Evolutionary conservation across 2,329 filamentous ascomycete genomes (phyloP).

Genomic region (Alternaria dauci): DNA sequence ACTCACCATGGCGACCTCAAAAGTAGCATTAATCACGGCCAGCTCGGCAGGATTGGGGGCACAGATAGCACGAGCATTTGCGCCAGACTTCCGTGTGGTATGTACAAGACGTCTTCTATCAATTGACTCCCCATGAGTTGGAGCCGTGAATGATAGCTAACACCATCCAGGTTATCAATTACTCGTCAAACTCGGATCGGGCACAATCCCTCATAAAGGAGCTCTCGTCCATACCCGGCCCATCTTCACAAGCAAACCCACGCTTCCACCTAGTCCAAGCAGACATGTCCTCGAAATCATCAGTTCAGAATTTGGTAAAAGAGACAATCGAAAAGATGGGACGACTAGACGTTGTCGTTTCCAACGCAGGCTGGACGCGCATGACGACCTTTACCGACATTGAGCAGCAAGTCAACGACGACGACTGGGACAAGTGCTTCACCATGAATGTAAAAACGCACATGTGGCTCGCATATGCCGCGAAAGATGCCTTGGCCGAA

Average conservation of each 20-base stretch:
- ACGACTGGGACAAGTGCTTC: constrained; percentile 73
- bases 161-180: constrained; percentile 55
- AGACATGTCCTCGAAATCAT: constrained; percentile 55
- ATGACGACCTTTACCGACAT: constrained; percentile 67
- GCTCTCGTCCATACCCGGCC: constrained; percentile 50
- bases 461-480: constrained; percentile 63
- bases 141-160: not conserved
- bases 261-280: constrained; percentile 57
- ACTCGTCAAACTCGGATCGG: constrained; percentile 55
- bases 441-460: constrained; percentile 66
- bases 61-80: constrained; percentile 56
- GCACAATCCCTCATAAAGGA: constrained; percentile 54
- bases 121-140: too few species aligned
- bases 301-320: constrained; percentile 54
- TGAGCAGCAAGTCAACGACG: constrained; percentile 65
- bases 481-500: constrained; percentile 65
- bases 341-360: constrained; percentile 58
- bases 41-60: constrained; percentile 60
- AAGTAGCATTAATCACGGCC: constrained; percentile 59
- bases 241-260: constrained; percentile 38
- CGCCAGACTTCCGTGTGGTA: constrained; percentile 58
- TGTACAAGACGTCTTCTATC: constrained; percentile 15
- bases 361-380: constrained; percentile 69
- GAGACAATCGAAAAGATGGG: constrained; percentile 58
- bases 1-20: constrained; percentile 48